Percentiles rank a stretch among this genome's conserved stretches.
Conservation (phyloP, 257 asterid species). For the Penstemon barbatus region DNA sequence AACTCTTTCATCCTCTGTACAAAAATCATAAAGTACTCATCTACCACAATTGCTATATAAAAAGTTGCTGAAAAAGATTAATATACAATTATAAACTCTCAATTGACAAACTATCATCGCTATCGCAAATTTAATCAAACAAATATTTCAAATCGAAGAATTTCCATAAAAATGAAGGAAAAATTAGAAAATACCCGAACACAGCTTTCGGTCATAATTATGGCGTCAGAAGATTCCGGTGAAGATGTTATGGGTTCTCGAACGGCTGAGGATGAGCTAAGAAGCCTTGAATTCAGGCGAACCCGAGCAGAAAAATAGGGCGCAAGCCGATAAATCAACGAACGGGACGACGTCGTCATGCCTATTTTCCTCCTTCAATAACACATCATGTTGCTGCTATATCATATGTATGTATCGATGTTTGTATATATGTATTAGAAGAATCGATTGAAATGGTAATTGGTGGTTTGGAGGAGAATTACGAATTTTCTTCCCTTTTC, state of each 20-base stretch:
- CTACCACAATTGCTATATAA: not conserved
- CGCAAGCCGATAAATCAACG: constrained; percentile 54
- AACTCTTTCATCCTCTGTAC: constrained; percentile 78
- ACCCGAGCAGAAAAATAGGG: constrained; percentile 57
- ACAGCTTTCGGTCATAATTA: constrained; percentile 70
- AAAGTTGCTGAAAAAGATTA: not conserved
- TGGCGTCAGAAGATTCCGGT: constrained; percentile 42
- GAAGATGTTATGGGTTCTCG: constrained; percentile 40
- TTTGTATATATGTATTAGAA: not conserved
- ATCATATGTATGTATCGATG: too few relatives aligned
- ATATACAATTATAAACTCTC: not conserved
- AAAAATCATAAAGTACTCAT: not conserved
- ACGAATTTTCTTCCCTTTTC: constrained; percentile 14
- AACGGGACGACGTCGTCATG: constrained; percentile 47
- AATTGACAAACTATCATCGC: not conserved
- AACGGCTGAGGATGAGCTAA: constrained; percentile 56
- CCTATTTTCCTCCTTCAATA: constrained; percentile 20
- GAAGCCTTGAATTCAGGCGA: constrained; percentile 65
- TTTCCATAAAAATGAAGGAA: not conserved
- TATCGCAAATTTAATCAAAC: too few relatives aligned
- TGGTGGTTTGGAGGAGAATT: not conserved
- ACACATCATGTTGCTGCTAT: constrained; percentile 21
- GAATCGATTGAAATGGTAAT: not conserved
- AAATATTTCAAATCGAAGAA: not conserved
- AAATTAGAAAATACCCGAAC: constrained; percentile 50